These are phyloP conservation scores for Nitzschia palea DNA, from an alignment of 108 stramenopile genomes.

Conservation along the genomic window DNA sequence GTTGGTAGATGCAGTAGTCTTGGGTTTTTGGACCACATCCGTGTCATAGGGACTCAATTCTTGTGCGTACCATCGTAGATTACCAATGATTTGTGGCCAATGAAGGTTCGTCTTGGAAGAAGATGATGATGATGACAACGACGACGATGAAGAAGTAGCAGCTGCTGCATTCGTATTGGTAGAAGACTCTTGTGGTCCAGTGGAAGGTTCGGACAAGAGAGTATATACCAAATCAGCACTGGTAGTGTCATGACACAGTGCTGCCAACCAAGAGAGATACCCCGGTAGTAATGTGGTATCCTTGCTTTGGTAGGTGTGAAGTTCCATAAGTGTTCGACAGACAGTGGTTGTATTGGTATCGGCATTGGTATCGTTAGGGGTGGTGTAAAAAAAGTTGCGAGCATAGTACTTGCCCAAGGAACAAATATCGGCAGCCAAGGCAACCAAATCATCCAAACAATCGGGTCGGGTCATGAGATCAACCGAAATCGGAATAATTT, in stretches of 20 bases:
- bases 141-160: neutral
- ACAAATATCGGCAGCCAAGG: conserved; percentile 63
- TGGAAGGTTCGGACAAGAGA: conserved; percentile 33
- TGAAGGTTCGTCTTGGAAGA: neutral
- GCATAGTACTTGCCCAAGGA: conserved; percentile 54
- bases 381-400: conserved; percentile 65
- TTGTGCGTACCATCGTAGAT: conserved; percentile 71
- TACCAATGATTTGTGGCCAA: conserved; percentile 14
- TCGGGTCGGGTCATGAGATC: conserved; percentile 82
- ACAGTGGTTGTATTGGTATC: no score
- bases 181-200: neutral
- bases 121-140: conserved; percentile 2
- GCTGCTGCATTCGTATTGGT: conserved; percentile 2
- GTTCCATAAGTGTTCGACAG: conserved; percentile 48
- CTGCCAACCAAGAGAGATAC: conserved; percentile 70
- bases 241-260: conserved; percentile 43
- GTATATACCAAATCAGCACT: conserved; percentile 57
- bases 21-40: conserved; percentile 5
- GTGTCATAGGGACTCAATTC: conserved; percentile 51
- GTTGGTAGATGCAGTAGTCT: conserved; percentile 4
- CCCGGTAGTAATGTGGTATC: conserved; percentile 54
- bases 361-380: no score
- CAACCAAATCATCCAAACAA: conserved; percentile 84
- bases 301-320: conserved; percentile 46
- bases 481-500: conserved; percentile 48